Evolutionary conservation across 345 rosid genomes (phyloP).

Genomic region (Populus pruinosa): DNA sequence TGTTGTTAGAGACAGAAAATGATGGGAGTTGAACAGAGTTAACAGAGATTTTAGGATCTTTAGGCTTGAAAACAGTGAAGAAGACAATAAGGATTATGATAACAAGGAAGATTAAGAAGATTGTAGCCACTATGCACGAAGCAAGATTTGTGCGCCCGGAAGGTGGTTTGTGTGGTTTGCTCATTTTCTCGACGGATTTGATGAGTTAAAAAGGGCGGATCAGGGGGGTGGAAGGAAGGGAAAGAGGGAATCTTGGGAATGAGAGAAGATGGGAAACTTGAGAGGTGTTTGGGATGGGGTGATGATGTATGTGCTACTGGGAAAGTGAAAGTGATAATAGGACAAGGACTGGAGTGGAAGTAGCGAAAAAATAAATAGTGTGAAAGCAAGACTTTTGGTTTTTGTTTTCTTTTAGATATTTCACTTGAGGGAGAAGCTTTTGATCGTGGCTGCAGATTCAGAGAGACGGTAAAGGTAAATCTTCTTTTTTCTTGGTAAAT

Average conservation of each 20-base stretch:
- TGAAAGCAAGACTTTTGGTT: background rate
- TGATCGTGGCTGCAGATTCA: background rate
- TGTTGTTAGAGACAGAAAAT: constrained; percentile 74
- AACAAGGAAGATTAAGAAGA: constrained; percentile 70
- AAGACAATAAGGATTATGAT: constrained; percentile 64
- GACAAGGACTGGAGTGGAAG: background rate
- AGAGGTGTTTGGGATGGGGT: background rate
- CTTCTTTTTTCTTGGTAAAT: too few species aligned
- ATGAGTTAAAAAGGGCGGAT: background rate
- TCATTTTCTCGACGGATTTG: constrained; percentile 17
- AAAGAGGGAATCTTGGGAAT: background rate
- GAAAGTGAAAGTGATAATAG: background rate
- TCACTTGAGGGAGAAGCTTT: background rate
- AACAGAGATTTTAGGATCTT: constrained; percentile 84
- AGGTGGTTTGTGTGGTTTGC: constrained; percentile 31
- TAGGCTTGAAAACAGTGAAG: constrained; percentile 91
- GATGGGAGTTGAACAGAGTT: constrained; percentile 91
- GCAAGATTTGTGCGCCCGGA: constrained; percentile 81
- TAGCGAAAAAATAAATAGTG: background rate
- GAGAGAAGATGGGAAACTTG: background rate
- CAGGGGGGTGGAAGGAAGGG: background rate
- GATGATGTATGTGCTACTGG: background rate
- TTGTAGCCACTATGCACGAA: constrained; percentile 83
- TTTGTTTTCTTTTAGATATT: background rate
- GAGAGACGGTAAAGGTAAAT: too few species aligned